Evolutionary conservation across 805 yeast species (phyloP), one percentile per base, ranked within the genome.

Genomic region (Saccharomycopsis guyanensis): DNA sequence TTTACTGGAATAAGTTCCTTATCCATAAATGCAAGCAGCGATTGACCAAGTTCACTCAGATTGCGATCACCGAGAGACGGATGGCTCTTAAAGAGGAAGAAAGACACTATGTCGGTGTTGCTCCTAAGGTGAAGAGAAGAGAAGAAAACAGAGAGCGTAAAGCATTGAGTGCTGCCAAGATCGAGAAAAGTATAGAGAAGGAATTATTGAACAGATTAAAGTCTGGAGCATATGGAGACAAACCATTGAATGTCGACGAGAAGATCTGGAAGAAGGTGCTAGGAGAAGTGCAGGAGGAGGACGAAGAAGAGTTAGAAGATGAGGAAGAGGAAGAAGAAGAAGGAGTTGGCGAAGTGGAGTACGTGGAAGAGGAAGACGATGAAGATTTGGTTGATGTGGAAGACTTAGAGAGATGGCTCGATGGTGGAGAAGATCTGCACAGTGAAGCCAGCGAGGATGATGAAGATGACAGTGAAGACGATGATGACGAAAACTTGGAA

Each of bases 161-260:
- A 69, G 98, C 98, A 0, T 71, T 93, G 52, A 86, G 86, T 20
- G 97, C 98, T 34, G 98, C 98, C 22, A 86, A 85, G 71, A 86
- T 93, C 56, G 98, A 93, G 63, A 87, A 86, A 68, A 88, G 96
- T 12, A 93, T 93, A 56, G 98, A 93, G 66, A 87, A 87, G 68
- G 98, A 93, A 66, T 74, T 93, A 55, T 72, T 93, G 59, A 96
- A 89, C 45, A 80, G 98, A 66, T 76, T 93, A 60, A 93, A 93
- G 78, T 80, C 91, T 59, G 98, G 98, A 51, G 97, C 97, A 2
- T 93, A 93, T 62, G 98, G 98, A 55, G 97, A 93, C 61, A 86
- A 91, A 65, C 98, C 98, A 47, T 72, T 93, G 61, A 93, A 93
- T 59, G 97, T 93, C 32, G 97, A 93, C 58, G 96, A 91, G 59